Evolutionary conservation across 2,329 filamentous ascomycete genomes (phyloP).

Genomic region (Colletotrichum chrysophilum): DNA sequence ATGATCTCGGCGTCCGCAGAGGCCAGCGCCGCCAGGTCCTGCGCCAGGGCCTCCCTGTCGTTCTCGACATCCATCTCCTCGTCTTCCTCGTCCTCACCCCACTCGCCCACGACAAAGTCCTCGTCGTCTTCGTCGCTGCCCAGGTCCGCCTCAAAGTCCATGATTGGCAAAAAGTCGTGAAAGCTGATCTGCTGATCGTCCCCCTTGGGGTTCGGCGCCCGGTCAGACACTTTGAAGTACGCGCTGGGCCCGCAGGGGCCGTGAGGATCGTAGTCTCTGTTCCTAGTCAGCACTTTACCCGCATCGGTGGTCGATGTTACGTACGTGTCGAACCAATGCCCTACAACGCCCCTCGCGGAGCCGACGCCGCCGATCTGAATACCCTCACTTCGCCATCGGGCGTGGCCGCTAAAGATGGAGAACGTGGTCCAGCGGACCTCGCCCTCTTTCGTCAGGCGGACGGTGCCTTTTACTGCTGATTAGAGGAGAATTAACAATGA

Average conservation of each 20-base stretch:
- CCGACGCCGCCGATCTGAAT: conserved; percentile 73
- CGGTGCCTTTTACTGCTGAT: conserved; percentile 53
- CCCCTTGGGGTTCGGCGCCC: conserved; percentile 31
- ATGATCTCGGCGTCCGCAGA: conserved; percentile 16
- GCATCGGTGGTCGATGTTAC: conserved; percentile 15
- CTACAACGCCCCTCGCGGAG: conserved; percentile 71
- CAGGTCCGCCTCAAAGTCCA: conserved; percentile 26
- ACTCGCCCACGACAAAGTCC: conserved; percentile 23
- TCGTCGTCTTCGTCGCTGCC: conserved; percentile 27
- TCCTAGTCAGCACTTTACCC: background rate
- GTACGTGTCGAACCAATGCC: conserved; percentile 80
- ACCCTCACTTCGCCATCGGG: conserved; percentile 78
- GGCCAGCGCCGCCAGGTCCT: conserved; percentile 26
- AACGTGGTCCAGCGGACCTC: conserved; percentile 78
- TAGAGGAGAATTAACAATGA: conserved; percentile 3
- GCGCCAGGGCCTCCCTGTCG: conserved; percentile 26
- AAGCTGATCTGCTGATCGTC: conserved; percentile 21
- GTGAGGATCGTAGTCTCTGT: conserved; percentile 67
- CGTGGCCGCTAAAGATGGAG: conserved; percentile 67
- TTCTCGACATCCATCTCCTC: conserved; percentile 29
- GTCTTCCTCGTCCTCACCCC: conserved; percentile 34
- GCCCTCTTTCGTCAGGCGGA: conserved; percentile 70
- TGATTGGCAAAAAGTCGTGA: conserved; percentile 23
- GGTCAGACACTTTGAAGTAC: conserved; percentile 69
- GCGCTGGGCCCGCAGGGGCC: conserved; percentile 77